Evolutionary conservation across 371 early-diverging fungal genomes (phyloP).

Genomic region (Fennellomyces sp.): DNA sequence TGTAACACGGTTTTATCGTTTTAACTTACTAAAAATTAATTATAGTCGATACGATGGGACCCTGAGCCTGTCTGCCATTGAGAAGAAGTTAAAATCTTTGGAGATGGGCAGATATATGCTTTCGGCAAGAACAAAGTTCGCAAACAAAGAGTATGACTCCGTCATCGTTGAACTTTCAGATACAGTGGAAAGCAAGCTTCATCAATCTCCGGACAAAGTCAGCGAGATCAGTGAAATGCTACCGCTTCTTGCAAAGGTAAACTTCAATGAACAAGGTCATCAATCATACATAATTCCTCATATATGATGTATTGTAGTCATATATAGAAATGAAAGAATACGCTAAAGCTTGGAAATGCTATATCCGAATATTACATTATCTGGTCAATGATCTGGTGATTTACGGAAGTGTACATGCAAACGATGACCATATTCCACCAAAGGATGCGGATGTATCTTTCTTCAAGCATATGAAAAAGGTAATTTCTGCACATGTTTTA

Average conservation of each 20-base stretch:
- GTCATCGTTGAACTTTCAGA: slow-evolving; percentile 47
- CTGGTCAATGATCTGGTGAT: slow-evolving; percentile 23
- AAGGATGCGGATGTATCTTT: slow-evolving; percentile 35
- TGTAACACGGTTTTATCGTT: background rate
- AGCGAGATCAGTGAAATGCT: slow-evolving; percentile 29
- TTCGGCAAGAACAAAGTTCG: slow-evolving; percentile 44
- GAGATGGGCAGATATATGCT: slow-evolving; percentile 30
- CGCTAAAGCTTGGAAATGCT: slow-evolving; percentile 39
- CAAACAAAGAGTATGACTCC: slow-evolving; percentile 38
- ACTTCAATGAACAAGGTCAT: background rate
- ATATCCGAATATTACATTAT: slow-evolving; percentile 21
- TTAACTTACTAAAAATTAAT: background rate
- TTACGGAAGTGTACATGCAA: slow-evolving; percentile 24
- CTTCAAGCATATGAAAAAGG: slow-evolving; percentile 19
- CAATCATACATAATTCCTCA: no score
- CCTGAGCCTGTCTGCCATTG: slow-evolving; percentile 22
- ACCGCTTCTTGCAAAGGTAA: slow-evolving; percentile 41
- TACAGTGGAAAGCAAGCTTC: slow-evolving; percentile 13
- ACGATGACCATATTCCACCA: background rate
- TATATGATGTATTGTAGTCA: slow-evolving; percentile 18
- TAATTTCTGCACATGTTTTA: no score
- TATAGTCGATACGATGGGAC: slow-evolving; percentile 49
- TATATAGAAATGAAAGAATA: slow-evolving; percentile 23
- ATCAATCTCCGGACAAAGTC: background rate
- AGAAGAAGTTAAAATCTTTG: slow-evolving; percentile 32